These are phyloP conservation scores for Diaporthe ilicicola DNA, from an alignment of 2,329 filamentous ascomycete species.

Conservation along the genomic window DNA sequence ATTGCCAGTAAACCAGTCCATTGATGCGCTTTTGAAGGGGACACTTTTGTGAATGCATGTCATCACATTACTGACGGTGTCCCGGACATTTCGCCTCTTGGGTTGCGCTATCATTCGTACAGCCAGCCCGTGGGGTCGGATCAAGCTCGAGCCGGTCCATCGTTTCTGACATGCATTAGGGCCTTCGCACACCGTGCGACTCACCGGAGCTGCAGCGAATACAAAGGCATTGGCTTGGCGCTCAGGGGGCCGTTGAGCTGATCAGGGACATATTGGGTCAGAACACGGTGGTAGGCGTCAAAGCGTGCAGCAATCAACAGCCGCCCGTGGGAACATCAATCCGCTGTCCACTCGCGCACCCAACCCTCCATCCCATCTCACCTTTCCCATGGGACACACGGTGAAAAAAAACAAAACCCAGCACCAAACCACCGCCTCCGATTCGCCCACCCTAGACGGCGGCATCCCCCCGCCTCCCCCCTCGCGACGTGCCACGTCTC, in stretches of 20 bases:
- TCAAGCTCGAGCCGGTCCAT: not conserved
- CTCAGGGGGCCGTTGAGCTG: not conserved
- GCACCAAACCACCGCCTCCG: not conserved
- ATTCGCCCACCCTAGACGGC: conserved; percentile 6
- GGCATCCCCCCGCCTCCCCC: not conserved
- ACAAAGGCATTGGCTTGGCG: conserved; percentile 1
- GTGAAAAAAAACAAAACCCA: too few relatives aligned
- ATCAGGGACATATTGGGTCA: not conserved
- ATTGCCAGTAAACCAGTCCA: conserved; percentile 13
- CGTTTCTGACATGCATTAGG: not conserved
- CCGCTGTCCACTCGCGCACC: not conserved
- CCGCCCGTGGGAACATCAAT: not conserved
- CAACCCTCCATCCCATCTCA: not conserved
- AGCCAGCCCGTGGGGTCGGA: too few relatives aligned
- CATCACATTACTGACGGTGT: not conserved
- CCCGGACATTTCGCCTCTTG: not conserved
- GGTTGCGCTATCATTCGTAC: not conserved
- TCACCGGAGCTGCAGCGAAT: not conserved
- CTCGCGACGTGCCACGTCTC: not conserved
- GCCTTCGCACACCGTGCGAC: not conserved
- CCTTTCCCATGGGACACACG: not conserved
- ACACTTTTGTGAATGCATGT: not conserved
- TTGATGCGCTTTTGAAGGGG: not conserved
- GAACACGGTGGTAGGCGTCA: not conserved
- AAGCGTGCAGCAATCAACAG: conserved; percentile 12